Percentiles rank a stretch among this genome's conserved stretches.
Conservation (phyloP, 805 yeast species). For the Naumovozyma castellii region DNA sequence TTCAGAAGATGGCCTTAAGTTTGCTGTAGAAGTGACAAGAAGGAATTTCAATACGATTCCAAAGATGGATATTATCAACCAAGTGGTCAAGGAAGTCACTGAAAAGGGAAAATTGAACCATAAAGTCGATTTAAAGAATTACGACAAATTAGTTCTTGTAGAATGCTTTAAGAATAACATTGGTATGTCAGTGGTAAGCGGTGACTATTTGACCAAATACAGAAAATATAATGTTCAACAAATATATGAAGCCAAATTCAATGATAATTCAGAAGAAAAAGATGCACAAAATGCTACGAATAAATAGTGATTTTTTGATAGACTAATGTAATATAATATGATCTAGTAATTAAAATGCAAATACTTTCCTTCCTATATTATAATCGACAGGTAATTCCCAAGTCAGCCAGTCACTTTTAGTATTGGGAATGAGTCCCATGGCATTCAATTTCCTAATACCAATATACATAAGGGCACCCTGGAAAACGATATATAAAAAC, state of each 20-base stretch:
- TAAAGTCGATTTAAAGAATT: constrained; percentile 67
- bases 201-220: constrained; percentile 41
- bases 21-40: constrained; percentile 73
- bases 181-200: constrained; percentile 76
- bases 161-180: constrained; percentile 84
- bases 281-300: background rate
- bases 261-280: constrained; percentile 9
- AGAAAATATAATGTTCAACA: constrained; percentile 76
- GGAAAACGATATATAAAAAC: constrained; percentile 38
- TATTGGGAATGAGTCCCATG: constrained; percentile 89
- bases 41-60: constrained; percentile 70
- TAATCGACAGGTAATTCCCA: constrained; percentile 50
- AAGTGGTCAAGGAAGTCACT: constrained; percentile 66
- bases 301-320: background rate
- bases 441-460: constrained; percentile 78
- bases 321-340: background rate
- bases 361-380: constrained; percentile 13
- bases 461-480: constrained; percentile 49
- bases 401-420: constrained; percentile 81
- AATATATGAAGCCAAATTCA: constrained; percentile 43
- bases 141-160: constrained; percentile 68
- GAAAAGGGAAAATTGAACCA: constrained; percentile 50
- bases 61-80: constrained; percentile 62
- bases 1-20: constrained; percentile 34
- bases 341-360: constrained; percentile 11